phyloP scores from a whole-genome alignment of 352 stramenopile species.

The Plasmopara muralis region DNA sequence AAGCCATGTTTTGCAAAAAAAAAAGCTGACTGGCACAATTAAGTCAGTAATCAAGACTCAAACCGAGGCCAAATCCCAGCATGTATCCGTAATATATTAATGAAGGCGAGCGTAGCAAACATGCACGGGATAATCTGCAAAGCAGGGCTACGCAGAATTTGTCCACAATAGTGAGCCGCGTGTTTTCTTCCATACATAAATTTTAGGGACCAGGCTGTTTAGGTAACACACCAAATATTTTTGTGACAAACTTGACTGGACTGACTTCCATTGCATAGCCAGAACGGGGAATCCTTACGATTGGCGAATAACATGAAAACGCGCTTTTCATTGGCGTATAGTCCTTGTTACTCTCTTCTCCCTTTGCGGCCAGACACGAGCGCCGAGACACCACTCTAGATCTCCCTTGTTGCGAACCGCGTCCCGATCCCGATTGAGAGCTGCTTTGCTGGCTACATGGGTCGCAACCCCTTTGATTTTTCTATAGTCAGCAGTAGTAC shows the following conservation, averaged over 20 bases:
- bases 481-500: constrained; percentile 31
- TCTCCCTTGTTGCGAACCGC: constrained; percentile 4
- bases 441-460: constrained; percentile 19
- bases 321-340: constrained; percentile 4
- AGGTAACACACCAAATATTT: not conserved
- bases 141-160: too few species aligned
- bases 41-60: too few species aligned
- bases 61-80: too few species aligned
- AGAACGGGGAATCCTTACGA: not conserved
- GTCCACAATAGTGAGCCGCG: too few species aligned
- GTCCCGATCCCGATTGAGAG: constrained; percentile 5
- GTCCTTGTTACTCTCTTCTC: constrained; percentile 1
- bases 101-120: too few species aligned
- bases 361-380: constrained; percentile 11
- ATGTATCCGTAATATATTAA: too few species aligned
- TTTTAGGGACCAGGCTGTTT: too few species aligned
- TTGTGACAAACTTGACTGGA: not conserved
- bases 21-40: too few species aligned
- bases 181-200: too few species aligned
- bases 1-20: not conserved
- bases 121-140: too few species aligned
- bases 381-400: not conserved
- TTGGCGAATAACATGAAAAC: constrained; percentile 8
- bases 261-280: constrained; percentile 19
- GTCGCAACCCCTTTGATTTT: constrained; percentile 35